Percentiles rank a stretch among this genome's conserved stretches.
Conservation (phyloP, 1,284 basidiomycete species). For the Melampsora americana region DNA sequence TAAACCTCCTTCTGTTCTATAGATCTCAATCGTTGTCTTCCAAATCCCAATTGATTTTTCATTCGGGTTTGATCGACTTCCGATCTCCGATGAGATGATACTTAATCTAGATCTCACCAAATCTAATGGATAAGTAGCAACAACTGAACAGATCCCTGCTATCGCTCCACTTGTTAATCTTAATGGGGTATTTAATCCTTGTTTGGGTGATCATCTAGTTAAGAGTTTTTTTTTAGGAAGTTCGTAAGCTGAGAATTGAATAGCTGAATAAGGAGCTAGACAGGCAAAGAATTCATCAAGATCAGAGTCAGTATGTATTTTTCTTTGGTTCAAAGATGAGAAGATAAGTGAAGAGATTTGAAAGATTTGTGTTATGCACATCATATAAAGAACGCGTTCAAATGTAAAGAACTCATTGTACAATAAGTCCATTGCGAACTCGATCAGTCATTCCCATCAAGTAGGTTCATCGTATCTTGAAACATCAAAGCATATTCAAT, state of each 20-base stretch:
- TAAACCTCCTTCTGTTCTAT: constrained; percentile 83
- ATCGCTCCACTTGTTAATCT: constrained; percentile 78
- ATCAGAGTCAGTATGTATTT: neutral
- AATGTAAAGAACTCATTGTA: too few relatives aligned
- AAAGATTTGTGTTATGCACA: too few relatives aligned
- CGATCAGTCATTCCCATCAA: too few relatives aligned
- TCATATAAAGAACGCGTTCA: too few relatives aligned
- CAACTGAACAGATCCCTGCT: constrained; percentile 85
- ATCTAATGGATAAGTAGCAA: constrained; percentile 87
- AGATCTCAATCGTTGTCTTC: constrained; percentile 83
- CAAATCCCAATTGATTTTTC: constrained; percentile 66
- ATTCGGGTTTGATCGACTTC: constrained; percentile 28
- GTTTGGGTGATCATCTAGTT: constrained; percentile 48
- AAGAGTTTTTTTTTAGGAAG: constrained; percentile 75
- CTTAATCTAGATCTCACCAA: constrained; percentile 86
- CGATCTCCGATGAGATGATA: constrained; percentile 76
- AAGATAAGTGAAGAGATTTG: too few relatives aligned
- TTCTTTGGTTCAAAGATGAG: too few relatives aligned
- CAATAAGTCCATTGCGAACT: too few relatives aligned
- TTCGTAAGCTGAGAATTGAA: constrained; percentile 86
- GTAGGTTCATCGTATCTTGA: too few relatives aligned
- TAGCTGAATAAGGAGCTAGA: constrained; percentile 64
- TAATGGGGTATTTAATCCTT: constrained; percentile 74
- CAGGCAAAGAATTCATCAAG: constrained; percentile 20
- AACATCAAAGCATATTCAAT: too few relatives aligned